Percentiles rank a stretch among this genome's conserved stretches.
Evolutionary conservation across 768 basidiomycete species (phyloP).

Genomic region (Lactarius hatsudake): DNA sequence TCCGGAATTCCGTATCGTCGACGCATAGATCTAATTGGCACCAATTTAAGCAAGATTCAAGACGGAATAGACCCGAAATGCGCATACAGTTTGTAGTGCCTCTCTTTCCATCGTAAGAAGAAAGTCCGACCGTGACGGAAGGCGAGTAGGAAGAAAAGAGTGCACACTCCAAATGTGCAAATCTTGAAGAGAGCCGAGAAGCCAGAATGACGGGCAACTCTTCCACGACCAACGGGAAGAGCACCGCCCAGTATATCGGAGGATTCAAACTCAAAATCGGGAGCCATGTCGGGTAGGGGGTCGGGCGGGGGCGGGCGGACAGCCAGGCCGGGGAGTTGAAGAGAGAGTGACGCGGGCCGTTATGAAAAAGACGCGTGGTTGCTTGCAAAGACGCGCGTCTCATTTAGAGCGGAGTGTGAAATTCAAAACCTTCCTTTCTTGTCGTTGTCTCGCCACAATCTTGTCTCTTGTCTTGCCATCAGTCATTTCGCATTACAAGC

Average conservation of each 20-base stretch:
- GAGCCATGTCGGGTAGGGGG: constrained; percentile 44
- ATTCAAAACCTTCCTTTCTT: background rate
- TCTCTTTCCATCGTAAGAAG: constrained; percentile 59
- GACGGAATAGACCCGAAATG: constrained; percentile 10
- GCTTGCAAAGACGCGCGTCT: constrained; percentile 2
- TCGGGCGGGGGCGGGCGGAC: constrained; percentile 29
- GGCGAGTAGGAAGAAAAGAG: constrained; percentile 32
- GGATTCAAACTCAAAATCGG: constrained; percentile 47
- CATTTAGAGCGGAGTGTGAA: constrained; percentile 21
- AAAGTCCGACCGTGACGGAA: constrained; percentile 34
- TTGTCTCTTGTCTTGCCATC: background rate
- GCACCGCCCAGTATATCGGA: constrained; percentile 70
- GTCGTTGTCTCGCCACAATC: no score
- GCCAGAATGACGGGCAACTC: constrained; percentile 20
- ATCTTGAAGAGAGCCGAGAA: constrained; percentile 25
- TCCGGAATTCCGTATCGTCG: constrained; percentile 82
- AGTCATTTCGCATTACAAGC: background rate
- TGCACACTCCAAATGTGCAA: constrained; percentile 20
- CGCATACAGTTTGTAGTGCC: constrained; percentile 61
- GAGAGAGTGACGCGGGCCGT: constrained; percentile 14
- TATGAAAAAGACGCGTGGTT: constrained; percentile 15
- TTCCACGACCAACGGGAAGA: constrained; percentile 31
- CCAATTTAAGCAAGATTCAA: constrained; percentile 11
- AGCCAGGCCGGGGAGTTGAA: constrained; percentile 1
- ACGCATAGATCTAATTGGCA: constrained; percentile 56